These are phyloP conservation scores for Microsporum audouinii DNA, from an alignment of 2,329 filamentous ascomycete genomes.

Conservation along the genomic window DNA sequence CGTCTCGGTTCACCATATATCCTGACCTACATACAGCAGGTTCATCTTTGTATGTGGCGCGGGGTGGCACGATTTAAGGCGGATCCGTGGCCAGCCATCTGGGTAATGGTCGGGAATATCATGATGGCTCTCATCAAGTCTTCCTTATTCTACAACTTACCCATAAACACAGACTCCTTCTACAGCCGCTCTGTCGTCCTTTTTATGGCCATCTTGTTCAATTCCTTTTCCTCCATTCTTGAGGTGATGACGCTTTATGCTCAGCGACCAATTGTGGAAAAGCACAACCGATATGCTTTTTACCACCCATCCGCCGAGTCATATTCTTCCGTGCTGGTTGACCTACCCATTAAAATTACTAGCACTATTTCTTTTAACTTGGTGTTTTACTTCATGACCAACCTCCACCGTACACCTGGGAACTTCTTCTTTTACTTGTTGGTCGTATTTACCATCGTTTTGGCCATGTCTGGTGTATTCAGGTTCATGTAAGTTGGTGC, in stretches of 20 bases:
- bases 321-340: slow-evolving; percentile 64
- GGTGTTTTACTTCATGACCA: slow-evolving; percentile 75
- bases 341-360: slow-evolving; percentile 70
- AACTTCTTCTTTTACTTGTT: slow-evolving; percentile 64
- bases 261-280: slow-evolving; percentile 80
- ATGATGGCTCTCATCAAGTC: slow-evolving; percentile 65
- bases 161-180: slow-evolving; percentile 57
- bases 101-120: slow-evolving; percentile 55
- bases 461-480: slow-evolving; percentile 68
- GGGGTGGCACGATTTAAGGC: slow-evolving; percentile 64
- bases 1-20: slow-evolving; percentile 69
- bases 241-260: slow-evolving; percentile 37
- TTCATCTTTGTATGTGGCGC: slow-evolving; percentile 67
- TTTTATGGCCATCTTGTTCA: slow-evolving; percentile 58
- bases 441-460: slow-evolving; percentile 52
- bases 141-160: slow-evolving; percentile 69
- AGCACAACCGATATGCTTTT: slow-evolving; percentile 72
- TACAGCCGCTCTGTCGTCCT: slow-evolving; percentile 65
- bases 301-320: slow-evolving; percentile 79
- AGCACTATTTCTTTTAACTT: slow-evolving; percentile 68
- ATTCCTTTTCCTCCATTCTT: slow-evolving; percentile 67
- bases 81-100: slow-evolving; percentile 62
- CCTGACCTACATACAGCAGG: slow-evolving; percentile 62
- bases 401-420: slow-evolving; percentile 60
- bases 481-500: slow-evolving; percentile 47